Base-by-base conservation (phyloP, 345 rosid species). In the Corchorus capsularis region DNA sequence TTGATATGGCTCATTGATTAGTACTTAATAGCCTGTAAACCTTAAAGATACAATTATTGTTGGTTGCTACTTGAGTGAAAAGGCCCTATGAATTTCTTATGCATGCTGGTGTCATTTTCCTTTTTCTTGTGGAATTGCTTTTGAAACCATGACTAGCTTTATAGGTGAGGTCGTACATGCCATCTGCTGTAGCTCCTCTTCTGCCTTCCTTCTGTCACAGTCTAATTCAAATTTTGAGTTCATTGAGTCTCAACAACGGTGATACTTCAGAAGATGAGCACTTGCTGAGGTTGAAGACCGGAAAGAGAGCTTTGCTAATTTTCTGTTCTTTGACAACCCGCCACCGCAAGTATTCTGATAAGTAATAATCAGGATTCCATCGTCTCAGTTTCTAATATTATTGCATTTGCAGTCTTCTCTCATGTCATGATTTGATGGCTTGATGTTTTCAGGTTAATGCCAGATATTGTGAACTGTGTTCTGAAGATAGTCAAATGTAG, bases 101-200 rank as follows among this genome's bases (percentile, higher is more conserved):
- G 66, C 87, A 47, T 72, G 56, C 6, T 68, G 67, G 69, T 82
- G 53, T 15, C 12, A 39, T 77, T 71, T 20, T 67, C 52, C 65
- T 66, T 75, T 77, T 64, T 37, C 49, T 74, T 74, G 49, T 76
- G 84, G 72, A 49, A 52, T 68, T 66, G 63, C 71, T 84, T 79
- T 76, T 81, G 79, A 80, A 69, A 74, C 19, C 75, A 2, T 63
- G 68, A n/a, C 84, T 81, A 45, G 64, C 82, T 78, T 80, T 85
- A 54, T 73, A 93, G 98, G 91, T 90, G 82, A 90, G 86, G 77
- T 91, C 97, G 15, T 89, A 91, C 72, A 88, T 93, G 98, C 92
- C 97, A 45, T 89, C 90, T 78, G 84, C 87, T 75, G 72, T 93
- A 74, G 84, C 85, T 75, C 89, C 94, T 66, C 83, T 80, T 52